Base-by-base conservation (phyloP, 83 land plant genomes). In the Picea abies region DNA sequence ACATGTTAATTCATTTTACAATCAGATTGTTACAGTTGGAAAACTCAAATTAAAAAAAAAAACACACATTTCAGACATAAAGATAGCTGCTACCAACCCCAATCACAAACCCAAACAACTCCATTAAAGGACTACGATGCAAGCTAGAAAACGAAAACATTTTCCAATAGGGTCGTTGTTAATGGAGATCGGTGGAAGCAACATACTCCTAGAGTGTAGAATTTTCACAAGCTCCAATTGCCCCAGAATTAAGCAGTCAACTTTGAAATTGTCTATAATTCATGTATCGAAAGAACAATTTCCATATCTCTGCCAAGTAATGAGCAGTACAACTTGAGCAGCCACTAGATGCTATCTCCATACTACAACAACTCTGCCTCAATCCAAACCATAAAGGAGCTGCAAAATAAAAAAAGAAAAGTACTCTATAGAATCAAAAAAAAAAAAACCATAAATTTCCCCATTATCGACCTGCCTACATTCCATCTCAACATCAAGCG, bases 191-290 rank as follows among this genome's bases (percentile, higher is more conserved):
- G 44, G 44, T 35, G 20, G 47, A 41, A 72, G 56, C 23, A 39
- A 41, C 76, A 72, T 72, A 72, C 76, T 41, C 76, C 76, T 72
- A n/a, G 56, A 1, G 23, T 72, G 76, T 72, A 72, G 20, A 56
- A 72, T 72, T 49, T 72, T 37, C 37, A 37, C 47, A 44, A 72
- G 22, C 37, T 72, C 47, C 44, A 39, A 12, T 41, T 23, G 9
- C 56, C 44, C 76, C 44, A 23, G 52, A 72, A 72, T 72, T 22
- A 72, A 20, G 19, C 20, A 41, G 22, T 9, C 76, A 41, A 23
- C 76, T 72, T 20, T 72, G 76, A 19, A 41, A 72, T 72, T 72
- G 14, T 37, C 47, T 72, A 44, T 2, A 7, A 37, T 72, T 72
- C 76, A 72, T 72, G 76, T 20, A 72, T 72, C 25, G 41, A 72